Base-by-base conservation (phyloP, 2,329 filamentous ascomycete species). In the Teratosphaeriaceae sp. region DNA sequence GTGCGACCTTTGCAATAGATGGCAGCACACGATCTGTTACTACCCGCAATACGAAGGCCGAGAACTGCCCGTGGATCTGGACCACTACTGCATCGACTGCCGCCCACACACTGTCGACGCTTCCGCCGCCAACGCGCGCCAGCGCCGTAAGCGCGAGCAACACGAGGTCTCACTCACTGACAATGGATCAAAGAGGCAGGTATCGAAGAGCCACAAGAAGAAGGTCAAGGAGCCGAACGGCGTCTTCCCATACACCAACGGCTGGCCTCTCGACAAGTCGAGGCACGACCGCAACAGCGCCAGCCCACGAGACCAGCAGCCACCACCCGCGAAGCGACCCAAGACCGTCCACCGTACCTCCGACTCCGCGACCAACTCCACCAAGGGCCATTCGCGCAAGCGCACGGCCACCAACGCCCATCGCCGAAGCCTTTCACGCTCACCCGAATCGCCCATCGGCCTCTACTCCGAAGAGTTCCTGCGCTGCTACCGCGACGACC, bases 21-120 rank as follows among this genome's bases (percentile, higher is more conserved):
- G 92, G 92, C 92, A 98, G 68, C 92, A 98, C 67, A 94, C 95
- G 58, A 83, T 88, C 63, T 98, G 92, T 69, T 97, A 94, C 69
- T 97, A 97, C 64, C 85, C 87, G 56, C 77, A 79, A 61, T 76
- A 65, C 45, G 81, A 64, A 74, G 85, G 73, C 75, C 40, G 42
- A 36, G 52, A 47, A 38, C 85, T 69, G 68, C 89, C 64, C 66
- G 83, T 72, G 18, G 52, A 61, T 29, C 50, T 64, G 58, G 74
- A 85, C 44, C 90, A 98, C 70, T 87, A 83, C 43, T 98, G 92
- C 69, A 80, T 81, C 57, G 88, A 95, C 56, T 98, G 92, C 71
- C 80, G 84, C 47, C 88, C 89, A 15, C 78, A 88, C 49, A 68
- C 71, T 37, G 67, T 96, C 56, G 85, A 97, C 62, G 71, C 73